phyloP scores from a whole-genome alignment of 164 flowering plant species.

The Sedum album region DNA sequence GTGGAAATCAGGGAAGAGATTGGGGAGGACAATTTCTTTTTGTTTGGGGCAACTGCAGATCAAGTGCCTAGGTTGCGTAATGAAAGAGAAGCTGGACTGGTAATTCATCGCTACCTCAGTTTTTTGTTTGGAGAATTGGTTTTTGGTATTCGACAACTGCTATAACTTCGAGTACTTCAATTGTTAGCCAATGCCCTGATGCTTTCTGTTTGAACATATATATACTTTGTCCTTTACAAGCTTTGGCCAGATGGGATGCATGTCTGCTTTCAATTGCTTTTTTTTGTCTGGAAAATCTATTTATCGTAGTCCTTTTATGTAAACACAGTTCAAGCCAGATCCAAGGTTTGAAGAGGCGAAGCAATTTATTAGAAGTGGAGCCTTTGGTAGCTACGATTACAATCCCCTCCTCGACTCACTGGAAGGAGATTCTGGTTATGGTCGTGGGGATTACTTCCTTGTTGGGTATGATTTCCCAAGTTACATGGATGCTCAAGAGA shows the following conservation, averaged over 20 bases:
- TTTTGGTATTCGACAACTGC: neutral
- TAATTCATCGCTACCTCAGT: slow-evolving; percentile 21
- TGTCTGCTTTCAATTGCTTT: neutral
- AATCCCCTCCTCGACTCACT: slow-evolving; percentile 87
- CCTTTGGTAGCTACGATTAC: slow-evolving; percentile 89
- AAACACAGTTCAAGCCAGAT: slow-evolving; percentile 83
- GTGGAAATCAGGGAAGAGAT: slow-evolving; percentile 95
- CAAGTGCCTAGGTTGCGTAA: slow-evolving; percentile 80
- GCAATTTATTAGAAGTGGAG: slow-evolving; percentile 72
- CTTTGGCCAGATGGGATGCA: neutral
- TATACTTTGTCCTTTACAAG: neutral
- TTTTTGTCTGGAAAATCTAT: too few species aligned
- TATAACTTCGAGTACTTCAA: neutral
- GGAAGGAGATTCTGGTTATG: slow-evolving; percentile 90
- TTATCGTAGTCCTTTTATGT: slow-evolving; percentile 12
- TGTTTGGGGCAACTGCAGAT: slow-evolving; percentile 91
- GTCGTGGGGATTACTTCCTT: slow-evolving; percentile 94
- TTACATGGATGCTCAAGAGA: slow-evolving; percentile 86
- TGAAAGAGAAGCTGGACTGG: slow-evolving; percentile 90
- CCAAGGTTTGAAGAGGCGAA: slow-evolving; percentile 94
- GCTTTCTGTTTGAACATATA: neutral
- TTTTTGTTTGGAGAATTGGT: neutral
- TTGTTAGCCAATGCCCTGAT: neutral
- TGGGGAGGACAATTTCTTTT: slow-evolving; percentile 88
- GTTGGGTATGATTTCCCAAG: slow-evolving; percentile 91